Percentiles rank a stretch among this genome's conserved stretches.
Evolutionary conservation across 768 basidiomycete species (phyloP).

Genomic region (Rhodosporidiobolus sp.): DNA sequence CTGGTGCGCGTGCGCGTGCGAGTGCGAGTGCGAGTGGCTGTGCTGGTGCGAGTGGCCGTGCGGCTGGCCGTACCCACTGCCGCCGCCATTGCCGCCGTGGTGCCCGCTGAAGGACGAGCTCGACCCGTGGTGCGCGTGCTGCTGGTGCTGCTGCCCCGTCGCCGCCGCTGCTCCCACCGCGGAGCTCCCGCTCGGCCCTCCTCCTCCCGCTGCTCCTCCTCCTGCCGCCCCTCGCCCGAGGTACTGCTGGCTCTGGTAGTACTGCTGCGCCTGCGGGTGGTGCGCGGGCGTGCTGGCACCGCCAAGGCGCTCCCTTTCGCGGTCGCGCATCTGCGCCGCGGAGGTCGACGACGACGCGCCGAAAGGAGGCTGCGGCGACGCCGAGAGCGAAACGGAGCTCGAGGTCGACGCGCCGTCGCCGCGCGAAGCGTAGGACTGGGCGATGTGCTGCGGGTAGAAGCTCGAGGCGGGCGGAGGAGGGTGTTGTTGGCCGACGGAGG

Average conservation of each 20-base stretch:
- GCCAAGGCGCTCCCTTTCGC: neutral
- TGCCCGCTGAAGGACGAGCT: too few species aligned
- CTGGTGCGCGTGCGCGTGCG: neutral
- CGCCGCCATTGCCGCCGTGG: too few species aligned
- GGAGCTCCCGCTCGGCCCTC: neutral
- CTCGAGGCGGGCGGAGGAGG: slow-evolving; percentile 1
- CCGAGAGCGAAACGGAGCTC: neutral
- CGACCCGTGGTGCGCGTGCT: neutral
- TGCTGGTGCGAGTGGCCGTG: too few species aligned
- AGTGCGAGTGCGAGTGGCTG: neutral
- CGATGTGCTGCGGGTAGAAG: slow-evolving; percentile 39
- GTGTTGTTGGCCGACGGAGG: neutral
- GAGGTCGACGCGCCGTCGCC: neutral
- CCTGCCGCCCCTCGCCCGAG: neutral
- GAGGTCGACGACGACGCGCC: too few species aligned
- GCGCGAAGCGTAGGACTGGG: slow-evolving; percentile 9
- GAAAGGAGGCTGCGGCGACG: neutral
- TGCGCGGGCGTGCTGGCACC: slow-evolving; percentile 10
- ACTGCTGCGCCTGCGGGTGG: slow-evolving; percentile 29
- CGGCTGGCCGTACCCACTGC: neutral
- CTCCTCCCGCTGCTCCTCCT: neutral
- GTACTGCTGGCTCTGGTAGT: slow-evolving; percentile 32
- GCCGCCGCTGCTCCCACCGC: too few species aligned
- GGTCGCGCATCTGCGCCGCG: neutral
- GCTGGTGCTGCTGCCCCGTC: neutral